Evolutionary conservation across 768 basidiomycete species (phyloP), one percentile per base, ranked within the genome.

Genomic region (Xerocomus brunneocitrinus): DNA sequence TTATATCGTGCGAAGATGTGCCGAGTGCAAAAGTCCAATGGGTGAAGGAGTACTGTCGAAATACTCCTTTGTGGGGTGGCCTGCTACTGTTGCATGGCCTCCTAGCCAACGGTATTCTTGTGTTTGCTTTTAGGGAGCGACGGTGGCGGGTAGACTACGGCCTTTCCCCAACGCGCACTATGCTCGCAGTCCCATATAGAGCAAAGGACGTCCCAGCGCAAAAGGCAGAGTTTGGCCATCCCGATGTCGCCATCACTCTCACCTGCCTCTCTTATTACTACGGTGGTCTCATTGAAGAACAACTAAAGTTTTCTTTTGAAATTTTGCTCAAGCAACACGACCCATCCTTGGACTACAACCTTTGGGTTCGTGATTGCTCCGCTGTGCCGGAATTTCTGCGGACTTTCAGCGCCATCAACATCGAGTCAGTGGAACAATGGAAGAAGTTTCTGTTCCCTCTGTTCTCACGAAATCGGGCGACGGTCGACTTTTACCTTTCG

Each of bases 401-500:
- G 9, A 59, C 66, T 16, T 53, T 76, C 32, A 67, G 56, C n/a
- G 73, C 73, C 0, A 55, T 81, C 28, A 81, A 81, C 49, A 47
- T 68, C 22, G 60, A 74, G 27, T 78, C 79, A 46, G 42, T 52
- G 3, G 58, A 64, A 1, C 75, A 73, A 57, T 59, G 62, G 30
- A 54, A 48, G 13, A 52, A 5, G 8, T 24, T 54, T 7, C 53
- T 80, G 5, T 53, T 68, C 25, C 74, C 71, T 13, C 51, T 65
- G 1, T 75, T 79, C 55, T 58, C 58, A 4, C 48, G 50, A 31
- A 67, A 67, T 47, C 53, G 55, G 22, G 50, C 49, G 3, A 55
- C 59, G 4, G 53, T 68, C 13, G 69, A 81, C 42, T 81, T 81
- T 60, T 81, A 70, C 61, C 65, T 81, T n/a, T 62, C 73, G 0